Conservation (phyloP, 495 filamentous ascomycete genomes). For the Penicillium coprophilum region DNA sequence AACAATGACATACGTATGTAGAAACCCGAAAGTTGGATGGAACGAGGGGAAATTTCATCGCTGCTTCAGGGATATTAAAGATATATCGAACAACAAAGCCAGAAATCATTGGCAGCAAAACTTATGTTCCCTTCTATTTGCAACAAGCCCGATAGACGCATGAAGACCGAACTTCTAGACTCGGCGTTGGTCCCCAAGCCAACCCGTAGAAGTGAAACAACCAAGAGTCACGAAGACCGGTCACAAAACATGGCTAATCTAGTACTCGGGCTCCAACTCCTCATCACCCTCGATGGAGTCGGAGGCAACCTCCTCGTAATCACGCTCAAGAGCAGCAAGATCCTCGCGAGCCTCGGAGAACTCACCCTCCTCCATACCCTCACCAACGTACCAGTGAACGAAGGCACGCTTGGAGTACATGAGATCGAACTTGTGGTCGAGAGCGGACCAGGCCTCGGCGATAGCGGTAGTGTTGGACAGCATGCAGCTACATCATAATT, state of each 20-base stretch:
- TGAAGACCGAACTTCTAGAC: conserved; percentile 27
- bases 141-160: conserved; percentile 35
- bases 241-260: conserved; percentile 43
- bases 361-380: conserved; percentile 99
- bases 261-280: conserved; percentile 93
- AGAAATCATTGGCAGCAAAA: conserved; percentile 43
- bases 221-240: conserved; percentile 19
- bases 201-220: conserved; percentile 25
- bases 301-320: conserved; percentile 98
- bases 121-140: conserved; percentile 48
- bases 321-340: conserved; percentile 93
- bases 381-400: conserved; percentile 99
- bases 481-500: conserved; percentile 71
- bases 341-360: conserved; percentile 99
- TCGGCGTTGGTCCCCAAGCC: conserved; percentile 30
- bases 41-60: conserved; percentile 48
- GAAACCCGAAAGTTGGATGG: conserved; percentile 18
- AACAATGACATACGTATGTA: conserved; percentile 24
- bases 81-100: conserved; percentile 48
- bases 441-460: conserved; percentile 95
- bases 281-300: conserved; percentile 85
- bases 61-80: conserved; percentile 51
- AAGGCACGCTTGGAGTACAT: conserved; percentile 99
- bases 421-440: conserved; percentile 98
- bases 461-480: conserved; percentile 99